Conservation (phyloP, 352 stramenopile species). For the Phytophthora citrophthora region DNA sequence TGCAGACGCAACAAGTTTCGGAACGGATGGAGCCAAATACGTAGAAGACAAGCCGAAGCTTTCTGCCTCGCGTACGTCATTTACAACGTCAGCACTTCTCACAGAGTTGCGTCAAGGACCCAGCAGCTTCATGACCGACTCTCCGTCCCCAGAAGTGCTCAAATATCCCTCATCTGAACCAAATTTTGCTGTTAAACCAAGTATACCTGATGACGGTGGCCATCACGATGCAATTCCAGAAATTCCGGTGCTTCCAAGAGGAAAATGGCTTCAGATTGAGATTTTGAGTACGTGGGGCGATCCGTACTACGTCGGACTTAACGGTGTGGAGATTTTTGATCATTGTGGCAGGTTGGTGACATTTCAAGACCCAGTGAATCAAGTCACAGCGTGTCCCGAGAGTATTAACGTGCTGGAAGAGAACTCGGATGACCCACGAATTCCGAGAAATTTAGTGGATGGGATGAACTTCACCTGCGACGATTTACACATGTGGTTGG, state of each 20-base stretch:
- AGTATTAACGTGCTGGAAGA: conserved; percentile 92
- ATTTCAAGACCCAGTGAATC: conserved; percentile 50
- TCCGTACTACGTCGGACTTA: conserved; percentile 90
- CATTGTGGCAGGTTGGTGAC: conserved; percentile 58
- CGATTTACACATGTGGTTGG: conserved; percentile 92
- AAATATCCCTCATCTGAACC: neutral
- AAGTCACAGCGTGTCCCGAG: conserved; percentile 70
- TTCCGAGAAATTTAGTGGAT: conserved; percentile 82
- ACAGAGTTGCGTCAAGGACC: conserved; percentile 25
- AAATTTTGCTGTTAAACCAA: neutral
- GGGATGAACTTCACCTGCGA: conserved; percentile 90
- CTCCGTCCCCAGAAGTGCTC: conserved; percentile 1
- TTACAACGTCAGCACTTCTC: conserved; percentile 31
- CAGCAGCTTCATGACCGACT: neutral
- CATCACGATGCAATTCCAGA: neutral
- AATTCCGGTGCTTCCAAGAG: conserved; percentile 74
- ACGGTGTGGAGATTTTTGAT: conserved; percentile 90
- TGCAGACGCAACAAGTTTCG: neutral
- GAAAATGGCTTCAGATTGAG: conserved; percentile 67
- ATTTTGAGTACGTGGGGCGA: conserved; percentile 92
- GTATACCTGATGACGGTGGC: neutral
- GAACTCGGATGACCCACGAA: conserved; percentile 78
- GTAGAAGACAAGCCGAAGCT: neutral
- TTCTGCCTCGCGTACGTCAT: conserved; percentile 4
- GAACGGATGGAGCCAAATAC: conserved; percentile 6